A percentile compares a stretch with the other conserved stretches of the same genome.
These are phyloP conservation scores for Fraxinus pennsylvanica DNA, from an alignment of 257 asterid species.

Conservation along the genomic window DNA sequence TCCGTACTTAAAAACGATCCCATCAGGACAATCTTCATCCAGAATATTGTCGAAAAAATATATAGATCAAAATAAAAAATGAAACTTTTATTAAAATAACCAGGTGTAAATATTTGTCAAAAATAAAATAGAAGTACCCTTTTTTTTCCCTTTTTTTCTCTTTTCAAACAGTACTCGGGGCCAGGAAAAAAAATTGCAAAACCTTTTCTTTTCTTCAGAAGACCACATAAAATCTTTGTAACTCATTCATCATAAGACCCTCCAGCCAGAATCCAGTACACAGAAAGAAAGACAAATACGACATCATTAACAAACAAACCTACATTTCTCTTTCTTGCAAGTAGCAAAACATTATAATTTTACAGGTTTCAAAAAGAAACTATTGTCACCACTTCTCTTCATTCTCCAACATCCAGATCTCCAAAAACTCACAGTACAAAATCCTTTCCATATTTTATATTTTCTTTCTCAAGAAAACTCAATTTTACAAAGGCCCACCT, in stretches of 20 bases:
- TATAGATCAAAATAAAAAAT: background rate
- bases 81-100: background rate
- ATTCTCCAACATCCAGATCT: background rate
- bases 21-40: background rate
- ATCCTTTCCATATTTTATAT: too few species aligned
- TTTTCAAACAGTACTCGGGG: slow-evolving; percentile 4
- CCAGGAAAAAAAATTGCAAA: background rate
- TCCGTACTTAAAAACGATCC: background rate
- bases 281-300: slow-evolving; percentile 1
- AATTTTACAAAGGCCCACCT: background rate
- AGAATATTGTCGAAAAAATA: background rate
- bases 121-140: background rate
- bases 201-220: slow-evolving; percentile 6
- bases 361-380: background rate
- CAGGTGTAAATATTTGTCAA: background rate
- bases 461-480: too few species aligned
- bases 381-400: background rate
- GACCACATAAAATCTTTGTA: slow-evolving; percentile 16
- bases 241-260: slow-evolving; percentile 13
- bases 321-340: slow-evolving; percentile 5
- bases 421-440: background rate
- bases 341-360: background rate
- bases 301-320: slow-evolving; percentile 5
- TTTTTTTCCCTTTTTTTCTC: background rate
- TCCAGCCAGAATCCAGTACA: slow-evolving; percentile 19